Percentiles rank a stretch among this genome's conserved stretches.
These are phyloP conservation scores for Leishmania major DNA, from an alignment of 208 protist species.

Conservation along the genomic window DNA sequence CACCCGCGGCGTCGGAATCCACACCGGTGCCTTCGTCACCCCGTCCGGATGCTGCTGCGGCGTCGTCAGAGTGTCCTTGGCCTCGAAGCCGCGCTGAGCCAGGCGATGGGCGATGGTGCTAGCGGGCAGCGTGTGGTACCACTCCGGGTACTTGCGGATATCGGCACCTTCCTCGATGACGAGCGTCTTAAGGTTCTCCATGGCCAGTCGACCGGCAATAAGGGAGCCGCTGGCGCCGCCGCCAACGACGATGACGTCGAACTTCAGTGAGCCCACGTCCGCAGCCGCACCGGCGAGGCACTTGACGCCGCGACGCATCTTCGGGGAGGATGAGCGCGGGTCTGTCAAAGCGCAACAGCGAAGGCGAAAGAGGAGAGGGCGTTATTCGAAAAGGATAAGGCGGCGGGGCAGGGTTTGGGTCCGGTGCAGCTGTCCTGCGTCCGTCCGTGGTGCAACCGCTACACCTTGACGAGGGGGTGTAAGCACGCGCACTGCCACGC, in stretches of 20 bases:
- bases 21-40: constrained; percentile 38
- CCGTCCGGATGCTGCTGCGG: constrained; percentile 43
- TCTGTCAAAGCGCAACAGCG: neutral
- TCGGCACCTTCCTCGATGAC: constrained; percentile 74
- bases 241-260: constrained; percentile 73
- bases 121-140: constrained; percentile 58
- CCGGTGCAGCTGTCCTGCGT: neutral
- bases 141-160: constrained; percentile 59
- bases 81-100: constrained; percentile 64
- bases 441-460: neutral
- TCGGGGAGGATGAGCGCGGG: neutral
- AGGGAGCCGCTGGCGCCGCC: constrained; percentile 71
- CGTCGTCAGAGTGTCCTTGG: constrained; percentile 45
- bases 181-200: constrained; percentile 70
- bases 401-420: neutral
- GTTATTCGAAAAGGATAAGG: neutral
- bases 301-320: constrained; percentile 33
- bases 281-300: constrained; percentile 18
- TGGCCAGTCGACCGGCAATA: constrained; percentile 69
- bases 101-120: constrained; percentile 66
- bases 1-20: constrained; percentile 72
- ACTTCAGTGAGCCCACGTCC: constrained; percentile 38
- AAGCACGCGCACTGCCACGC: neutral
- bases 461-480: neutral
- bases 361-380: neutral